These are phyloP conservation scores for Pichia kluyveri DNA, from an alignment of 805 yeast species.

Conservation along the genomic window DNA sequence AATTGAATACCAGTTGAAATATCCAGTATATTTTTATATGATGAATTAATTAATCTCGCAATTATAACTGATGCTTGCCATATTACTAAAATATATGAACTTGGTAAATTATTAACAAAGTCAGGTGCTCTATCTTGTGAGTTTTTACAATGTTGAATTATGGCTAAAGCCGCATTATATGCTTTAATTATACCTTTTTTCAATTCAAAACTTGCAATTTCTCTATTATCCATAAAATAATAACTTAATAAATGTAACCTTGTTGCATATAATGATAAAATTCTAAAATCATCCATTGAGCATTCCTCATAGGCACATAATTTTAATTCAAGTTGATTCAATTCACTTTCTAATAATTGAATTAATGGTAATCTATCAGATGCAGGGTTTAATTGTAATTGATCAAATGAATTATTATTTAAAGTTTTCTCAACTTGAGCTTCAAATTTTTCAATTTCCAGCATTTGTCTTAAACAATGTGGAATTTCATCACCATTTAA, in stretches of 20 bases:
- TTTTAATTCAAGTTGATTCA: conserved; percentile 67
- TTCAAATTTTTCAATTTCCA: conserved; percentile 77
- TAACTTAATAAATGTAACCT: conserved; percentile 78
- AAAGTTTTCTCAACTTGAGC: conserved; percentile 75
- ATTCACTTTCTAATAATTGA: conserved; percentile 57
- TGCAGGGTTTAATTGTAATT: conserved; percentile 54
- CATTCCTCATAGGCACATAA: conserved; percentile 29
- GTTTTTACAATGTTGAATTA: conserved; percentile 56
- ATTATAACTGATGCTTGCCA: conserved; percentile 92
- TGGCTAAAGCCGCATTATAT: conserved; percentile 69
- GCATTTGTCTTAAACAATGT: conserved; percentile 58
- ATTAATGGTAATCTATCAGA: conserved; percentile 69
- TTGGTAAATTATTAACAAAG: conserved; percentile 74
- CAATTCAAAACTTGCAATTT: conserved; percentile 46
- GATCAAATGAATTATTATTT: conserved; percentile 60
- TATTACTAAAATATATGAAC: conserved; percentile 67
- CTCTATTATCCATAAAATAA: conserved; percentile 60
- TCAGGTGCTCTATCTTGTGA: conserved; percentile 51
- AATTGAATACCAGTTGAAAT: conserved; percentile 60
- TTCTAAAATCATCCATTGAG: conserved; percentile 57
- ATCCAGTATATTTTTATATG: conserved; percentile 59
- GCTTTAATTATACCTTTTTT: conserved; percentile 67
- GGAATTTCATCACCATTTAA: conserved; percentile 43
- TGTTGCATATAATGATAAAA: conserved; percentile 60
- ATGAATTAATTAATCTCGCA: conserved; percentile 69